Evolutionary conservation across 2,329 filamentous ascomycete genomes (phyloP).

Genomic region (Fusarium subtropicale): DNA sequence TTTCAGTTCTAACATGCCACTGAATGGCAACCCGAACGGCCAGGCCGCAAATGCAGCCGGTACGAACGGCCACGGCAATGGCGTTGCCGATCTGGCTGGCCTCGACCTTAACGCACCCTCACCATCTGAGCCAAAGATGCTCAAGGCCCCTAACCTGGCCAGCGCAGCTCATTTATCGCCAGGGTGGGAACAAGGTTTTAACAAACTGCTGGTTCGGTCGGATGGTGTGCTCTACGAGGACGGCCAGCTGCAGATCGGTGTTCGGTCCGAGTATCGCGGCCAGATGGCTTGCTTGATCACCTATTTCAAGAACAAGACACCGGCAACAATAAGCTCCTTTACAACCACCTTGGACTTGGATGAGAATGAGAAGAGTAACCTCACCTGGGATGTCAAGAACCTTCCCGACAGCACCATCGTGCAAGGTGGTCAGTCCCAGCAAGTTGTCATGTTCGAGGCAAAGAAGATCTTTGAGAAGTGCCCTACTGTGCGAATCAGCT

Average conservation of each 20-base stretch:
- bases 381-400: conserved; percentile 89
- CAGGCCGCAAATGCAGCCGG: conserved; percentile 58
- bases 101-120: conserved; percentile 78
- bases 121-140: conserved; percentile 66
- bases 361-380: conserved; percentile 68
- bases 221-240: conserved; percentile 97
- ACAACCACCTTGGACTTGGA: conserved; percentile 93
- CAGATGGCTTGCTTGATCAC: conserved; percentile 95
- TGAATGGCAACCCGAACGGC: conserved; percentile 62
- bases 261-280: conserved; percentile 94
- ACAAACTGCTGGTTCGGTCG: conserved; percentile 79
- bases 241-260: conserved; percentile 89
- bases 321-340: conserved; percentile 86
- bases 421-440: conserved; percentile 83
- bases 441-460: conserved; percentile 94
- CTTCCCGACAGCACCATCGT: conserved; percentile 85
- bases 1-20: conserved; percentile 72
- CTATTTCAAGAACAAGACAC: conserved; percentile 96
- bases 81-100: conserved; percentile 77
- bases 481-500: conserved; percentile 93
- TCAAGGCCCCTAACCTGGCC: conserved; percentile 84
- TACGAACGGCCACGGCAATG: conserved; percentile 63
- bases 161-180: conserved; percentile 93
- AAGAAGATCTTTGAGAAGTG: conserved; percentile 83
- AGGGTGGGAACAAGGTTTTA: conserved; percentile 93